A percentile compares a stretch with the other conserved stretches of the same genome.
phyloP scores from a whole-genome alignment of 176 grass and related monocot species.

The Carex cristatella region DNA sequence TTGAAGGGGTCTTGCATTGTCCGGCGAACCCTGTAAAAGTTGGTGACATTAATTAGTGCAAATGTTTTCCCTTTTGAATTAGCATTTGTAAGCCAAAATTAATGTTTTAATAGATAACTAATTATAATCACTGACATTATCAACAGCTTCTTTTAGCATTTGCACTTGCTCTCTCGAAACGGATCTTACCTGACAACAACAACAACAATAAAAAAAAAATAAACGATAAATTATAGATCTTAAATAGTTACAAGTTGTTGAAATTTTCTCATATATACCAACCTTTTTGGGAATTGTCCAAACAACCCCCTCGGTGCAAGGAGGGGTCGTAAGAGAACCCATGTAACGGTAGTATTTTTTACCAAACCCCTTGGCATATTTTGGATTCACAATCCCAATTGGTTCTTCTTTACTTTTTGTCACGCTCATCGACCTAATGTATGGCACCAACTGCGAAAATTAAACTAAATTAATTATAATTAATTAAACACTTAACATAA shows the following conservation, averaged over 20 bases:
- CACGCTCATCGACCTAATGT: conserved; percentile 29
- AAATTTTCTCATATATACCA: not conserved
- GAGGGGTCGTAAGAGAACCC: conserved; percentile 73
- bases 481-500: not conserved
- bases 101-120: not conserved
- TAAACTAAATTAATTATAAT: not conserved
- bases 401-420: conserved; percentile 26
- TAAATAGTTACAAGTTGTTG: not conserved
- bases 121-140: conserved; percentile 42
- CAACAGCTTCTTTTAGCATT: conserved; percentile 55
- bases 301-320: conserved; percentile 51
- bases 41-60: not conserved
- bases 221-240: not conserved
- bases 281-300: conserved; percentile 20
- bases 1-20: conserved; percentile 65
- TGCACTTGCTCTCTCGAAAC: conserved; percentile 48
- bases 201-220: not conserved
- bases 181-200: conserved; percentile 35
- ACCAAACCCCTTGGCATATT: conserved; percentile 9
- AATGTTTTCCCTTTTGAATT: not conserved
- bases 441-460: conserved; percentile 41
- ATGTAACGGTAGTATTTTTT: conserved; percentile 72
- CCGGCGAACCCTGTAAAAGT: conserved; percentile 31
- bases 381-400: conserved; percentile 42
- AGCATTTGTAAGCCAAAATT: not conserved